Evolutionary conservation across 208 protist species (phyloP).

Genomic region (Tritrichomonas musculus): DNA sequence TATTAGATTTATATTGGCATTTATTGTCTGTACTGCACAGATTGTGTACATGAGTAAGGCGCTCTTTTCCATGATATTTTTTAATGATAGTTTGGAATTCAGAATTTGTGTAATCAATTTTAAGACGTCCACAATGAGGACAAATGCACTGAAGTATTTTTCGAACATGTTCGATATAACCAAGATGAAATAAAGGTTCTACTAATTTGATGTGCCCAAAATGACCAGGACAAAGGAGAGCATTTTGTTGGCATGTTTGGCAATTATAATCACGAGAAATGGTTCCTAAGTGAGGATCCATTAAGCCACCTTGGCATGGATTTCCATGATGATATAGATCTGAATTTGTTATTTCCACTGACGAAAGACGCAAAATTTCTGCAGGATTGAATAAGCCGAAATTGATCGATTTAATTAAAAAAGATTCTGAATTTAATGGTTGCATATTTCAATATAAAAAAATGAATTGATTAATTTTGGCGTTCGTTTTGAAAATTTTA

Average conservation of each 20-base stretch:
- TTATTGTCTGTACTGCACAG: no score
- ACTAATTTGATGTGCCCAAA: slow-evolving; percentile 37
- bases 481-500: no score
- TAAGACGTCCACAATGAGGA: slow-evolving; percentile 23
- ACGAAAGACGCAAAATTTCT: not conserved
- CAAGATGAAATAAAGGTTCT: not conserved
- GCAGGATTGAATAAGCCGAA: slow-evolving; percentile 15
- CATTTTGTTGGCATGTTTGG: not conserved
- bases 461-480: no score
- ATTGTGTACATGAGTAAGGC: not conserved
- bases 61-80: not conserved
- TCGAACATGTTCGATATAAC: not conserved
- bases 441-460: no score
- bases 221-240: slow-evolving; percentile 1
- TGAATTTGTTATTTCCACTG: not conserved
- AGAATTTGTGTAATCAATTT: not conserved
- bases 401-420: not conserved
- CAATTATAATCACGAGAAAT: not conserved
- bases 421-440: no score
- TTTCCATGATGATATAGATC: not conserved
- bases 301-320: not conserved
- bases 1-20: no score
- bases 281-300: not conserved
- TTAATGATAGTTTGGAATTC: not conserved
- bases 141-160: not conserved